phyloP scores from a whole-genome alignment of 2,329 filamentous ascomycete genomes.

The Calonectria naviculata region DNA sequence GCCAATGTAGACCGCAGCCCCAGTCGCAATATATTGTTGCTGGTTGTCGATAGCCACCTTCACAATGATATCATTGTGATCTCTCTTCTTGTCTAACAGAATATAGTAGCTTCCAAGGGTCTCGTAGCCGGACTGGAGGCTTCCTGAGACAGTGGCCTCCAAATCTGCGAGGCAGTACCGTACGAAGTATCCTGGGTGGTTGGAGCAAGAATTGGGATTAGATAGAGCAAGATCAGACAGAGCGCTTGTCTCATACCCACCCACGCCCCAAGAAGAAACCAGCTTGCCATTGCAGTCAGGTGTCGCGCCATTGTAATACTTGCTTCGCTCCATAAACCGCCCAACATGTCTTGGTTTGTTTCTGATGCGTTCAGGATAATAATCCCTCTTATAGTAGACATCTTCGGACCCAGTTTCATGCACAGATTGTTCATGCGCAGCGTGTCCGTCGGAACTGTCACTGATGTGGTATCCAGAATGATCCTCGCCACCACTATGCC shows the following conservation, averaged over 20 bases:
- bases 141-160: slow-evolving; percentile 23
- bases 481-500: not conserved
- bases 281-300: slow-evolving; percentile 22
- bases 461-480: not conserved
- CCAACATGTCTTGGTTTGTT: not conserved
- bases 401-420: not conserved
- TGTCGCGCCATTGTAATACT: slow-evolving; percentile 33
- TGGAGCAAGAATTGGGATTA: slow-evolving; percentile 32
- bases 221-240: slow-evolving; percentile 21
- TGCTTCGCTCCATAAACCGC: slow-evolving; percentile 18
- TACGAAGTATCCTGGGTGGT: slow-evolving; percentile 30
- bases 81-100: slow-evolving; percentile 27
- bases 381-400: not conserved
- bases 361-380: not conserved
- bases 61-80: slow-evolving; percentile 24
- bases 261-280: slow-evolving; percentile 23
- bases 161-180: slow-evolving; percentile 27
- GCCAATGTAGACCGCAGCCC: slow-evolving; percentile 26
- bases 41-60: slow-evolving; percentile 25
- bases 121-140: slow-evolving; percentile 11
- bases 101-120: slow-evolving; percentile 29
- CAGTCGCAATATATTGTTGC: slow-evolving; percentile 23
- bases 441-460: not conserved
- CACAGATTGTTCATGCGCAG: not conserved
- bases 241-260: slow-evolving; percentile 9